A percentile compares a stretch with the other conserved stretches of the same genome.
Evolutionary conservation across 495 filamentous ascomycete genomes (phyloP).

Genomic region (Penicillium paradoxum): DNA sequence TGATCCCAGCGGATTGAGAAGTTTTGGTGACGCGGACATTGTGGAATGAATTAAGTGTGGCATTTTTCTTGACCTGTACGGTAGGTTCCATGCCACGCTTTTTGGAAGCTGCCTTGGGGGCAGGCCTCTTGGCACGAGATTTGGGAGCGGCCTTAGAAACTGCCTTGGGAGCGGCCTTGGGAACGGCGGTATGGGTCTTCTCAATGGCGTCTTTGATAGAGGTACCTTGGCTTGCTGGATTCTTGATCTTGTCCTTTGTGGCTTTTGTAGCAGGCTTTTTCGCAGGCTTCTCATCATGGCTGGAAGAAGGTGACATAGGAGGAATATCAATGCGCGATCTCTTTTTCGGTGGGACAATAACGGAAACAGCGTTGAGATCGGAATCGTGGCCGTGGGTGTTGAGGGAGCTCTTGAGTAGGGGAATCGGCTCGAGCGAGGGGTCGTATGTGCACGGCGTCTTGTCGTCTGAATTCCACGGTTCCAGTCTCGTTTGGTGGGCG

Average conservation of each 20-base stretch:
- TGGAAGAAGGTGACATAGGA: constrained; percentile 61
- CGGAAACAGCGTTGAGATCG: constrained; percentile 31
- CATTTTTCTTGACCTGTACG: constrained; percentile 18
- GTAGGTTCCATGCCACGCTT: constrained; percentile 21
- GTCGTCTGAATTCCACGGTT: constrained; percentile 62
- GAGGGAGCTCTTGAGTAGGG: constrained; percentile 28
- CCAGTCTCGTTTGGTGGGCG: constrained; percentile 67
- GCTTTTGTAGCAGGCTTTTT: constrained; percentile 10
- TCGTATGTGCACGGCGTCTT: constrained; percentile 5
- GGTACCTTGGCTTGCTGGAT: constrained; percentile 29
- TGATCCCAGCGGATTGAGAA: constrained; percentile 12
- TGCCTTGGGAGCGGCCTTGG: background rate
- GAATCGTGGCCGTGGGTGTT: background rate
- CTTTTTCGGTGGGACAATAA: constrained; percentile 44
- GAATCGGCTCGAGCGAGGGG: constrained; percentile 21
- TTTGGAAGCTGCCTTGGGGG: constrained; percentile 11
- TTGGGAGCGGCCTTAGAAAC: constrained; percentile 17
- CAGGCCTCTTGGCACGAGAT: constrained; percentile 4
- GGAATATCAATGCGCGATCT: constrained; percentile 34
- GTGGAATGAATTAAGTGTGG: constrained; percentile 36
- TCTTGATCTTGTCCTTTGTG: constrained; percentile 13
- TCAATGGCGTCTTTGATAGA: constrained; percentile 31
- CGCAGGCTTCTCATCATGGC: constrained; percentile 34
- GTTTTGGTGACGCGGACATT: constrained; percentile 34
- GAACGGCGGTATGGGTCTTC: constrained; percentile 5